Conservation (phyloP, 2,329 filamentous ascomycete species). For the Colletotrichum destructivum region DNA sequence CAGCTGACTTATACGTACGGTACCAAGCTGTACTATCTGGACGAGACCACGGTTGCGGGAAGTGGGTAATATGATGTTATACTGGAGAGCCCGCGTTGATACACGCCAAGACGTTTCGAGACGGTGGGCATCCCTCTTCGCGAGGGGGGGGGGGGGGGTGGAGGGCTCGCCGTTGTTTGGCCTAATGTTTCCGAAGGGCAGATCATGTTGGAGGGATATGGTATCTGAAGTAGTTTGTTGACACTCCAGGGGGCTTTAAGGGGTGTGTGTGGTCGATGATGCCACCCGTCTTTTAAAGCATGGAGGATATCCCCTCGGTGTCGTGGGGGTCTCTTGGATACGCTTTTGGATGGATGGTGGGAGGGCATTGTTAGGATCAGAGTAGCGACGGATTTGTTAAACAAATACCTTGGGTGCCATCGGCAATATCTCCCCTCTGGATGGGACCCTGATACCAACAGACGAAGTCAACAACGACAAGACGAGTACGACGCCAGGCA, state of each 20-base stretch:
- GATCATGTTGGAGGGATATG: neutral
- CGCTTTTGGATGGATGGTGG: no score
- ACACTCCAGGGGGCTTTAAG: neutral
- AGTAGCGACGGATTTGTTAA: neutral
- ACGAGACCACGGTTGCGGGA: neutral
- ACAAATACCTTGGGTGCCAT: neutral
- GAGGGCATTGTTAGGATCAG: neutral
- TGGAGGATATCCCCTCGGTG: neutral
- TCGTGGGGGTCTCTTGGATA: neutral
- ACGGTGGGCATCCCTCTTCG: neutral
- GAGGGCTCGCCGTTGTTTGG: neutral
- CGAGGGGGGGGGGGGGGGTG: no score
- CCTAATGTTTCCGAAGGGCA: conserved; percentile 2
- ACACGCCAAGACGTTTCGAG: neutral
- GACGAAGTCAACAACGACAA: no score
- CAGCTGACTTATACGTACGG: neutral
- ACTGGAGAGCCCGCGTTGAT: neutral
- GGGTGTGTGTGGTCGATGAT: neutral
- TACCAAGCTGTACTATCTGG: neutral
- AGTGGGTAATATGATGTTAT: neutral
- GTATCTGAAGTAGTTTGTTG: neutral
- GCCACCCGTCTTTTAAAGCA: neutral
- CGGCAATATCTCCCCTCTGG: neutral
- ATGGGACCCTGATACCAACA: neutral
- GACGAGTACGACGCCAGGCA: neutral